Base-by-base conservation (phyloP, 2,329 filamentous ascomycete species). In the Colletotrichum chlorophyti region DNA sequence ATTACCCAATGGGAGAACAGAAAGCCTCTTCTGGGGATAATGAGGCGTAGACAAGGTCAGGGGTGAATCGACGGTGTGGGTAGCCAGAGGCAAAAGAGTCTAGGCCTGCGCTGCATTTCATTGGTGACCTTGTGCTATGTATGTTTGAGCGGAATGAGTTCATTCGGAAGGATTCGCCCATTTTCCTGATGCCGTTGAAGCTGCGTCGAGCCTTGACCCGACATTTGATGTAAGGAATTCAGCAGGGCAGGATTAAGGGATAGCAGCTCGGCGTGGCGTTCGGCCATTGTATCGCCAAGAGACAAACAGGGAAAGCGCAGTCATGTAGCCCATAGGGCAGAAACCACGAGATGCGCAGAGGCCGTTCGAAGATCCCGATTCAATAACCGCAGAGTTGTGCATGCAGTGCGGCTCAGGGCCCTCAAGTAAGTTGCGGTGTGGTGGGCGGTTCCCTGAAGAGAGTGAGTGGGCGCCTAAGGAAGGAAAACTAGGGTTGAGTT, bases 361-460 rank as follows among this genome's bases (percentile, higher is more conserved):
- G 42, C 40, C 15, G 37, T 38, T 15, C 12, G 52, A 49, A 23
- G 41, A 12, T 43, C 9, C 27, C 26, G 32, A 58, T 26, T n/a
- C 57, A 27, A 11, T 45, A 37, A 31, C n/a, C 26, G 53, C 27
- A 48, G 37, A 54, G 24, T 47, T 53, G 40, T 53, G 53, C n/a
- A n/a, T n/a, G n/a, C 32, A 53, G 27, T 19, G 32, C 52, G 31
- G 37, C 45, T 40, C n/a, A 23, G 29, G 21, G 27, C 21, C 53
- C 35, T 21, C 45, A 60, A 23, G 38, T 50, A 58, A 52, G 52
- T 41, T 60, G 57, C 51, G 57, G 55, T 59, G 55, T 54, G 50
- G 24, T 14, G 50, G 42, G 50, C 24, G 41, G 31, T 27, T 58
- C 42, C 55, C 55, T 58, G 50, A 35, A 42, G 15, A 40, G 23